Evolutionary conservation across 1,139 yeast species (phyloP).

Genomic region (Lodderomyces oxycetoniae): DNA sequence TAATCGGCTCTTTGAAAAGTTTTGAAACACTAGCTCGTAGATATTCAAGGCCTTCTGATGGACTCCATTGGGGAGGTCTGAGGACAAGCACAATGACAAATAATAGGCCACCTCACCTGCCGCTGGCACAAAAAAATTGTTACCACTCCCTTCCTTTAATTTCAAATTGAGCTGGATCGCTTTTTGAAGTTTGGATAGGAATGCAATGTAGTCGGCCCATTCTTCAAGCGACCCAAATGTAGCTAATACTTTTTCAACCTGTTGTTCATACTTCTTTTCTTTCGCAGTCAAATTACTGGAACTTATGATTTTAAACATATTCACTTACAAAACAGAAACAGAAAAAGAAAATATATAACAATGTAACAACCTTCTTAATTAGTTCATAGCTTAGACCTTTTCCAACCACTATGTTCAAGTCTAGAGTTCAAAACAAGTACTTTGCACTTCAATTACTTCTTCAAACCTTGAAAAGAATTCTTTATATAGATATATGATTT

Average conservation of each 20-base stretch:
- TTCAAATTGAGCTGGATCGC: slow-evolving; percentile 44
- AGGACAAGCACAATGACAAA: slow-evolving; percentile 64
- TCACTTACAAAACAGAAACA: no score
- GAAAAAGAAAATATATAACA: no score
- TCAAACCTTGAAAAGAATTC: no score
- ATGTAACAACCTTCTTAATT: no score
- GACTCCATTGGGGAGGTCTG: slow-evolving; percentile 87
- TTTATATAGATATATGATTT: no score
- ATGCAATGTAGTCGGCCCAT: slow-evolving; percentile 98
- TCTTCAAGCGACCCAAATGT: slow-evolving; percentile 85
- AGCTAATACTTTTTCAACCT: slow-evolving; percentile 67
- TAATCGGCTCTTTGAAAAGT: slow-evolving; percentile 49
- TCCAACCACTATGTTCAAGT: no score
- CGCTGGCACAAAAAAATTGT: slow-evolving; percentile 34
- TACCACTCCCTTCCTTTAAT: slow-evolving; percentile 37
- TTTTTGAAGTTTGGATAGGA: slow-evolving; percentile 71
- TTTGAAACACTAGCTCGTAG: slow-evolving; percentile 64
- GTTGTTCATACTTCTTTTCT: slow-evolving; percentile 63
- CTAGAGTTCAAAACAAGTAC: no score
- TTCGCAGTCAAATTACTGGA: slow-evolving; percentile 38
- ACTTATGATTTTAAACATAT: no score
- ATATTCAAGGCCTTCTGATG: slow-evolving; percentile 83
- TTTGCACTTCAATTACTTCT: no score
- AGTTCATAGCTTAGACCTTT: no score
- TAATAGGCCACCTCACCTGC: slow-evolving; percentile 42